phyloP scores from a whole-genome alignment of 805 yeast genomes.

The Candida dajiaensis region DNA sequence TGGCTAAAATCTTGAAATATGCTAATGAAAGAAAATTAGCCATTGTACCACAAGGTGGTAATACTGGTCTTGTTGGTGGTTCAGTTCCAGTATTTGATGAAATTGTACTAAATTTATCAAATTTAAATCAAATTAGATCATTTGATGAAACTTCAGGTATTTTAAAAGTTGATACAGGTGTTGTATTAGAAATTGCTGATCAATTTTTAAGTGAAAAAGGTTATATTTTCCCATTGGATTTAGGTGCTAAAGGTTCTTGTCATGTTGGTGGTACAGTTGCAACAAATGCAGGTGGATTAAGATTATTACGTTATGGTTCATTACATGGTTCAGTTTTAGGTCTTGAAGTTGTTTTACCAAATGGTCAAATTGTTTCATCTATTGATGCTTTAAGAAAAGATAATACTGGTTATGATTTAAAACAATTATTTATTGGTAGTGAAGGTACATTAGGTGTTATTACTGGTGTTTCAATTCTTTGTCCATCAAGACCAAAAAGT shows the following conservation, averaged over 20 bases:
- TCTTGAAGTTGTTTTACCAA: conserved; percentile 85
- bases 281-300: conserved; percentile 92
- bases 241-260: conserved; percentile 97
- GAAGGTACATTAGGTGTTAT: conserved; percentile 91
- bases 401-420: conserved; percentile 91
- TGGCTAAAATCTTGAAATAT: conserved; percentile 68
- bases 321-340: conserved; percentile 91
- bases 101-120: conserved; percentile 63
- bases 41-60: conserved; percentile 95
- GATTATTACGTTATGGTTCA: conserved; percentile 84
- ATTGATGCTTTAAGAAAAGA: conserved; percentile 87
- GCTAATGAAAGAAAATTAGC: conserved; percentile 76
- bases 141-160: conserved; percentile 83
- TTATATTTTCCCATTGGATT: conserved; percentile 85
- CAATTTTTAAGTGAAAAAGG: conserved; percentile 71
- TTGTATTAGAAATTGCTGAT: conserved; percentile 83
- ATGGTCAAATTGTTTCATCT: conserved; percentile 76
- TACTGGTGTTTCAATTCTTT: conserved; percentile 83
- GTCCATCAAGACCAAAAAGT: conserved; percentile 84
- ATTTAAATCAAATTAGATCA: conserved; percentile 70
- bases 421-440: conserved; percentile 88
- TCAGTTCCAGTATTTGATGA: conserved; percentile 91
- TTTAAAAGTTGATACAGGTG: conserved; percentile 85
- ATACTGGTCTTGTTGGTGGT: conserved; percentile 95
- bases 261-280: conserved; percentile 94